phyloP scores from a whole-genome alignment of 1,284 basidiomycete genomes.

The Clitocybe nebularis region DNA sequence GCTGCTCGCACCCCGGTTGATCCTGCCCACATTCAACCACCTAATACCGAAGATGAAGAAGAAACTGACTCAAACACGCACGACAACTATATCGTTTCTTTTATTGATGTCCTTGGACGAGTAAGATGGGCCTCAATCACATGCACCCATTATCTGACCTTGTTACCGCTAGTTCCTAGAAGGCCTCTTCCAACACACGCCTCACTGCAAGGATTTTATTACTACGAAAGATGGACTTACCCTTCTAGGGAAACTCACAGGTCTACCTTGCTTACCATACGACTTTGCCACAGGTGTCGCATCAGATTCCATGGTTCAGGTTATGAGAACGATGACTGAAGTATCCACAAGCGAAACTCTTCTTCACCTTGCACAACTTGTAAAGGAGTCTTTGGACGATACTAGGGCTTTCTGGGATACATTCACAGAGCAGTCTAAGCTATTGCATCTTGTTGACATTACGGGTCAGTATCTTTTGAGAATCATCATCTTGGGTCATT shows the following conservation, averaged over 20 bases:
- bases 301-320: constrained; percentile 82
- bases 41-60: constrained; percentile 26
- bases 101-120: constrained; percentile 72
- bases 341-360: constrained; percentile 79
- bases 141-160: constrained; percentile 2
- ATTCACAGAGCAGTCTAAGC: constrained; percentile 49
- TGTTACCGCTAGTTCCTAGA: constrained; percentile 70
- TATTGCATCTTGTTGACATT: constrained; percentile 58
- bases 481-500: too few relatives aligned
- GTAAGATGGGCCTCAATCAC: constrained; percentile 35
- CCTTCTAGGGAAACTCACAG: constrained; percentile 73
- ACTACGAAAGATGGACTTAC: constrained; percentile 71
- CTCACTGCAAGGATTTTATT: constrained; percentile 91
- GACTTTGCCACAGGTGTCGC: constrained; percentile 83
- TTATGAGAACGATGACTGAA: constrained; percentile 88
- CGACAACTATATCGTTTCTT: constrained; percentile 72
- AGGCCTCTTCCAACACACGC: constrained; percentile 88
- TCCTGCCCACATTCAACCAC: constrained; percentile 19
- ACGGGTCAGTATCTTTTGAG: constrained; percentile 42
- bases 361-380: constrained; percentile 66
- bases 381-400: constrained; percentile 68
- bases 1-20: constrained; percentile 10
- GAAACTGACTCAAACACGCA: constrained; percentile 51
- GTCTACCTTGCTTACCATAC: constrained; percentile 85
- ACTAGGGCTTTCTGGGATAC: constrained; percentile 72